phyloP scores from a whole-genome alignment of 345 rosid genomes.

The Dovyalis caffra region DNA sequence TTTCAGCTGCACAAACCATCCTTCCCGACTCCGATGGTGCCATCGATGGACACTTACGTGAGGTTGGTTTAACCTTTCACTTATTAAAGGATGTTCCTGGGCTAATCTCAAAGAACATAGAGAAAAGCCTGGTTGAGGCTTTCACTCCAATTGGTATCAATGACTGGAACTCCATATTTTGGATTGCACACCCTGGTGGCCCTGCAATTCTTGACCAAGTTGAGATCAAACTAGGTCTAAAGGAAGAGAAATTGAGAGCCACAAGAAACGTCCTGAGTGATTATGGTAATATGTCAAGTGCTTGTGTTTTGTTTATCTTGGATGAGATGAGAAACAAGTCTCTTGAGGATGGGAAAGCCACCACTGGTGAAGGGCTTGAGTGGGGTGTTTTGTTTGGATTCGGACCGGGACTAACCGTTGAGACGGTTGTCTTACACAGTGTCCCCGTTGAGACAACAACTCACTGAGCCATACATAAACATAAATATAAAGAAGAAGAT shows the following conservation, averaged over 20 bases:
- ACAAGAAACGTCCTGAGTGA: constrained; percentile 14
- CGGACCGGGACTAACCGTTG: constrained; percentile 22
- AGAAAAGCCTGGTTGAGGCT: constrained; percentile 22
- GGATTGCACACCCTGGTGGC: constrained; percentile 25
- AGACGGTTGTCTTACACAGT: constrained; percentile 21
- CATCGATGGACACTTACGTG: constrained; percentile 23
- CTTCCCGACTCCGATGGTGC: constrained; percentile 23
- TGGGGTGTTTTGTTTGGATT: constrained; percentile 26
- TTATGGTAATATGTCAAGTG: constrained; percentile 26
- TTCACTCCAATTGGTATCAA: constrained; percentile 22
- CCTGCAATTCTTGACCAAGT: constrained; percentile 26
- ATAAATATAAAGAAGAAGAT: too few species aligned
- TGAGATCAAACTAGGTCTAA: constrained; percentile 9
- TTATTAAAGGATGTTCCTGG: constrained; percentile 21
- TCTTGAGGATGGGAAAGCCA: constrained; percentile 12
- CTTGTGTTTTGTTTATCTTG: constrained; percentile 19
- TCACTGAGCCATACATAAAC: neutral
- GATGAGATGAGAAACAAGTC: constrained; percentile 24
- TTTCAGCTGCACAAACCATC: constrained; percentile 22
- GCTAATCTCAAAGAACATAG: constrained; percentile 19
- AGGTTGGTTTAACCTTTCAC: constrained; percentile 20
- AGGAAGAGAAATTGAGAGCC: constrained; percentile 17
- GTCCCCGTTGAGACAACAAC: neutral
- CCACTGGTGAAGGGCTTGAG: constrained; percentile 24
- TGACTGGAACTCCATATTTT: constrained; percentile 26